Base-by-base conservation (phyloP, 108 stramenopile genomes). In the Skeletonema marinoi region DNA sequence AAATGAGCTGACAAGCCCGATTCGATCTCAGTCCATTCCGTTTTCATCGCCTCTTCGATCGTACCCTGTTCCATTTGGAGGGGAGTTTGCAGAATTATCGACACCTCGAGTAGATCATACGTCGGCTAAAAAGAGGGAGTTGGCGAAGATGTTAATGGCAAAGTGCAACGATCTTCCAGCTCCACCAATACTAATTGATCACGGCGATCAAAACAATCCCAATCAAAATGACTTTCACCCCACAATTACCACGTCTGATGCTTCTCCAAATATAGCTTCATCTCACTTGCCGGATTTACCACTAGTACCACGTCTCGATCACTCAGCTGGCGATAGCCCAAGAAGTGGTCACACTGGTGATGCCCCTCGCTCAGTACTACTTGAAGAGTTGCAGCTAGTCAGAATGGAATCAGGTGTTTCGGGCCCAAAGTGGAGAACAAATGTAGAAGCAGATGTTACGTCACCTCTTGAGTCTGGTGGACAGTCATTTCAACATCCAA, bases 401-500 rank as follows among this genome's bases (percentile, higher is more conserved):
- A 75, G 78, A 12, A 84, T 84, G 83, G 83, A 84, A 62, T 84
- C 83, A 14, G 83, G 83, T 25, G 83, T 70, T 13, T 59, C 51
- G 64, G 74, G 78, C 14, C 80, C 80, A 39, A 71, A 65, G 39
- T 81, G 80, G 74, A 67, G 70, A 39, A 65, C 73, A 65, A 74
- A 66, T 33, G 29, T 42, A 4, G 60, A 46, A 11, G 32, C 36
- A 25, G 58, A 44, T 60, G 25, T 62, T 0, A 59, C 30, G 25
- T 75, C 33, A 14, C 54, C 42, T 32, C 51, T 41, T 8, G 62
- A 69, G 32, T 42, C 50, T 54, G 62, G 68, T 19, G 68, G 68
- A 0, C 76, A 77, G 66, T 54, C 60, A 36, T 70, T 35, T 64
- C 65, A 44, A 36, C 68, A 74, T 67, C 73, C 72, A 16, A 78